A percentile compares a stretch with the other conserved stretches of the same genome.
phyloP scores from a whole-genome alignment of 2,329 filamentous ascomycete genomes.

The Penicillium sp. region DNA sequence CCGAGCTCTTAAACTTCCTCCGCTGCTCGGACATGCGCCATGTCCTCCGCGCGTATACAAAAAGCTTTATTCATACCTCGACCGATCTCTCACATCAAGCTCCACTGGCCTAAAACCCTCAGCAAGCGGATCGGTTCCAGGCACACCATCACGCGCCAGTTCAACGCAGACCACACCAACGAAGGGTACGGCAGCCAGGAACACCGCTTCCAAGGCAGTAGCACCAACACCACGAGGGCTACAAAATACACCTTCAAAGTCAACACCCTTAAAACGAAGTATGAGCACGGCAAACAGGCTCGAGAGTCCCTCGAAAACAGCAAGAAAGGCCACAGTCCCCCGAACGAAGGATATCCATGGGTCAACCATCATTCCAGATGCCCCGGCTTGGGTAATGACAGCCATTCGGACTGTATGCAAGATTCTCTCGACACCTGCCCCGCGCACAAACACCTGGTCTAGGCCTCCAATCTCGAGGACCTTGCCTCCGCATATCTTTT shows the following conservation, averaged over 20 bases:
- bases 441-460: conserved; percentile 38
- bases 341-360: conserved; percentile 22
- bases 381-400: conserved; percentile 67
- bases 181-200: conserved; percentile 24
- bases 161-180: conserved; percentile 43
- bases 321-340: conserved; percentile 16
- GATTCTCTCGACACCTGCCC: conserved; percentile 56
- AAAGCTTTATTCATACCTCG: conserved; percentile 77
- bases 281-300: conserved; percentile 22
- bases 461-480: conserved; percentile 43
- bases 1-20: conserved; percentile 71
- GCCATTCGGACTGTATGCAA: conserved; percentile 66
- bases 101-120: conserved; percentile 38
- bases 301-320: conserved; percentile 23
- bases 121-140: conserved; percentile 34
- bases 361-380: conserved; percentile 39
- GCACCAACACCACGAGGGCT: conserved; percentile 32
- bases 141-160: conserved; percentile 27
- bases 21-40: conserved; percentile 72
- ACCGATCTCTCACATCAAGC: conserved; percentile 60
- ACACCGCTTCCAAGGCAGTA: conserved; percentile 31
- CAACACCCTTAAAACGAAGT: conserved; percentile 45
- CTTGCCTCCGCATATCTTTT: conserved; percentile 70
- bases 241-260: conserved; percentile 48
- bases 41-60: conserved; percentile 79